These are phyloP conservation scores for Phytophthora fragariaefolia DNA, from an alignment of 352 stramenopile genomes.

Conservation along the genomic window DNA sequence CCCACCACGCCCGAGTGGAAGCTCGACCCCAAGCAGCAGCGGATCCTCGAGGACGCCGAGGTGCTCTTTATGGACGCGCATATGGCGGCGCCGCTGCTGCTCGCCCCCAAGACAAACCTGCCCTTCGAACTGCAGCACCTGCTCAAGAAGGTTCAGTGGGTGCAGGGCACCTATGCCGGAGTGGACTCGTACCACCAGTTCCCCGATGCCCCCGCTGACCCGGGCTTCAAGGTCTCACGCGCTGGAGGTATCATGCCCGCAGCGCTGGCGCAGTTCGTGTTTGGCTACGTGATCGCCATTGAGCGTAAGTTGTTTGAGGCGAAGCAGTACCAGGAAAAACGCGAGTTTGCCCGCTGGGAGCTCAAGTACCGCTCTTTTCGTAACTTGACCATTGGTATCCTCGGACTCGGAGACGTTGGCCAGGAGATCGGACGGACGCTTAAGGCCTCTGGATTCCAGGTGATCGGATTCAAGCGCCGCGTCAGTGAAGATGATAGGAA, in stretches of 20 bases:
- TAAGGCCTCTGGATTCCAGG: slow-evolving; percentile 63
- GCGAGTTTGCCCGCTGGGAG: slow-evolving; percentile 41
- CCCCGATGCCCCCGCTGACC: slow-evolving; percentile 19
- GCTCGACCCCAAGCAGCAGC: slow-evolving; percentile 30
- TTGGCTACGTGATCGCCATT: slow-evolving; percentile 55
- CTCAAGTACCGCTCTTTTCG: slow-evolving; percentile 50
- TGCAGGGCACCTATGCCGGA: slow-evolving; percentile 62
- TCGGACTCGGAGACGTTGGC: slow-evolving; percentile 68
- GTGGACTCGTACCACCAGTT: slow-evolving; percentile 56
- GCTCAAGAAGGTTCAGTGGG: slow-evolving; percentile 55
- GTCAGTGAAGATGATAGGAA: slow-evolving; percentile 34
- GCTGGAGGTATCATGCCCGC: slow-evolving; percentile 62
- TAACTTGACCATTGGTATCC: slow-evolving; percentile 58
- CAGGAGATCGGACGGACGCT: slow-evolving; percentile 59
- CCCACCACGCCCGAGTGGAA: slow-evolving; percentile 26
- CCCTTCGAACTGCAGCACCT: slow-evolving; percentile 46
- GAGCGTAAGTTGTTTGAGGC: slow-evolving; percentile 53
- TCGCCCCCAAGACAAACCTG: slow-evolving; percentile 43
- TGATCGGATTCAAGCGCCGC: slow-evolving; percentile 73
- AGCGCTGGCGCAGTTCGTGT: slow-evolving; percentile 56
- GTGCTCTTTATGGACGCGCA: slow-evolving; percentile 45
- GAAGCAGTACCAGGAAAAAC: slow-evolving; percentile 37
- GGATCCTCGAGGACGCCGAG: slow-evolving; percentile 38
- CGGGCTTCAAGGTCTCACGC: slow-evolving; percentile 52
- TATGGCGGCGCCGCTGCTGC: slow-evolving; percentile 41